Evolutionary conservation across 768 basidiomycete genomes (phyloP).

Genomic region (Tylopilus rubrobrunneus): DNA sequence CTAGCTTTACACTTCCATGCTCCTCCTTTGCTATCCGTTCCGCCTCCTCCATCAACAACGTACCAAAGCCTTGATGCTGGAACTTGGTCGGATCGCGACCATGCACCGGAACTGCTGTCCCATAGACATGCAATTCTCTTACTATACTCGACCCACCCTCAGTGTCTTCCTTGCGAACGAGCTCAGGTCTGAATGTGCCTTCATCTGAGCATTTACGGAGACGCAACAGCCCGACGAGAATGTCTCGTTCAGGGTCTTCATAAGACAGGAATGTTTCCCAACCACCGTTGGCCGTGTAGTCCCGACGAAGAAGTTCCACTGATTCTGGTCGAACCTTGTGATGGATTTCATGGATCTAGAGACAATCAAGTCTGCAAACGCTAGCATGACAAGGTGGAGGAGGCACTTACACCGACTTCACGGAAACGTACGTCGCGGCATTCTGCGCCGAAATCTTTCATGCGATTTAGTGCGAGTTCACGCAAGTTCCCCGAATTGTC

Average conservation of each 20-base stretch:
- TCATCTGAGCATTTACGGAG: conserved; percentile 95
- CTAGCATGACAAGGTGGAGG: not conserved
- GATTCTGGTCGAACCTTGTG: conserved; percentile 95
- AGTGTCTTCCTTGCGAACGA: conserved; percentile 62
- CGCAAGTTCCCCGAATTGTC: conserved; percentile 97
- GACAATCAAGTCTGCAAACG: conserved; percentile 1
- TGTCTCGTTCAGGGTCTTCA: conserved; percentile 96
- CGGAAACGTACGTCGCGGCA: conserved; percentile 97
- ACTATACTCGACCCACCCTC: conserved; percentile 90
- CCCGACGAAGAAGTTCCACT: conserved; percentile 90
- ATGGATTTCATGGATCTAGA: conserved; percentile 95
- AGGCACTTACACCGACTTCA: conserved; percentile 84
- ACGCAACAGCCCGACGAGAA: conserved; percentile 89
- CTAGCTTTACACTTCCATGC: conserved; percentile 92
- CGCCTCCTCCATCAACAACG: conserved; percentile 97
- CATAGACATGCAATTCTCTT: conserved; percentile 94
- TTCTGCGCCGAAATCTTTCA: conserved; percentile 98
- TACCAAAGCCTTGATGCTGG: conserved; percentile 97
- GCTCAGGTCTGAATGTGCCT: conserved; percentile 93
- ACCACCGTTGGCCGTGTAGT: conserved; percentile 95
- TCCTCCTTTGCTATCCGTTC: conserved; percentile 97
- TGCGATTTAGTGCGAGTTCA: conserved; percentile 91
- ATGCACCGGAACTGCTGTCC: conserved; percentile 96
- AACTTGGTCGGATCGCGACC: conserved; percentile 97
- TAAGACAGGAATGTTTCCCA: conserved; percentile 99